Conservation (phyloP, 1,139 yeast genomes). For the Suhomyces bokatorum region DNA sequence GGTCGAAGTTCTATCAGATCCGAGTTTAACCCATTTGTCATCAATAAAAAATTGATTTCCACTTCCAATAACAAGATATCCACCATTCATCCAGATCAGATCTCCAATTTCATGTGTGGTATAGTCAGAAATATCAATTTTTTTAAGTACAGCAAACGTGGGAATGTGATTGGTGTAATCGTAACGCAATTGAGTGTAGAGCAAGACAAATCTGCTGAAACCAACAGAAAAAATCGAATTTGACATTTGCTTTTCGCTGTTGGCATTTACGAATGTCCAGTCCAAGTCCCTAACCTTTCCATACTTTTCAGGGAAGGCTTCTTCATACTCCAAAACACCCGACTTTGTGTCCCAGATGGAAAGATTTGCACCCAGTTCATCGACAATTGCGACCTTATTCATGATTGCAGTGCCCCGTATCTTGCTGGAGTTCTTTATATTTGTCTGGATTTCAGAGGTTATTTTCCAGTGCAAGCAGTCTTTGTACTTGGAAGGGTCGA, state of each 20-base stretch:
- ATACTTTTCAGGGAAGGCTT: slow-evolving; percentile 37
- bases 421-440: slow-evolving; percentile 49
- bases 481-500: slow-evolving; percentile 13
- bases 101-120: slow-evolving; percentile 87
- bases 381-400: slow-evolving; percentile 69
- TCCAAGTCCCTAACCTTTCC: slow-evolving; percentile 59
- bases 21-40: slow-evolving; percentile 56
- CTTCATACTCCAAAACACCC: slow-evolving; percentile 67
- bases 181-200: slow-evolving; percentile 80
- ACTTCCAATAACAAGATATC: slow-evolving; percentile 77
- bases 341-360: slow-evolving; percentile 77
- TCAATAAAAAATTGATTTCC: slow-evolving; percentile 88
- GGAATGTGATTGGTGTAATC: slow-evolving; percentile 84
- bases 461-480: slow-evolving; percentile 45
- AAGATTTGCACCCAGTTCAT: slow-evolving; percentile 48
- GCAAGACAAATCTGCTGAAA: slow-evolving; percentile 57
- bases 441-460: slow-evolving; percentile 54
- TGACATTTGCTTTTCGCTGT: slow-evolving; percentile 21
- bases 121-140: slow-evolving; percentile 65
- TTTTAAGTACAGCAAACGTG: slow-evolving; percentile 73
- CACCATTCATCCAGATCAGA: slow-evolving; percentile 80
- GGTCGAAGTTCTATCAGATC: slow-evolving; percentile 24
- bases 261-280: slow-evolving; percentile 72
- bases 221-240: slow-evolving; percentile 84
- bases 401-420: slow-evolving; percentile 71